These are phyloP conservation scores for Vitis rotundifolia DNA, from an alignment of 164 flowering plant species.

Conservation along the genomic window DNA sequence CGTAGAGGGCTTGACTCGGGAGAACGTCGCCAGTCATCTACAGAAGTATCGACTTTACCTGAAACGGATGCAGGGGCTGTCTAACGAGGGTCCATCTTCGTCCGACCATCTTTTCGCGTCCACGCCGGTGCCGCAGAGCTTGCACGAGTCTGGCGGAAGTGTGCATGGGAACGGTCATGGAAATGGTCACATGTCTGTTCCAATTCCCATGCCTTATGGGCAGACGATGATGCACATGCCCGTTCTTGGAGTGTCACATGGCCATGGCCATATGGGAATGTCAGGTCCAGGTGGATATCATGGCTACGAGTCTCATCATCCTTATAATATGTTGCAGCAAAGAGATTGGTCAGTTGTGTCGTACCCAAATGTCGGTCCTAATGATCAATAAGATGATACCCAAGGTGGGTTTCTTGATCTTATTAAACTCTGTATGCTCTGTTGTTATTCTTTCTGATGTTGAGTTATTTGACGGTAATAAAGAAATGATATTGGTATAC, in stretches of 20 bases:
- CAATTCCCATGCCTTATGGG: constrained; percentile 42
- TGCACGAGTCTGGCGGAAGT: constrained; percentile 33
- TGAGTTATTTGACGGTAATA: neutral
- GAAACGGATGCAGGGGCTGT: constrained; percentile 83
- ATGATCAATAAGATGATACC: constrained; percentile 26
- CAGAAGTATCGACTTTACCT: constrained; percentile 90
- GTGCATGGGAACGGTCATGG: constrained; percentile 19
- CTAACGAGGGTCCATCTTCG: constrained; percentile 51
- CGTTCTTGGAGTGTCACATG: constrained; percentile 25
- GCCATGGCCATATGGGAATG: constrained; percentile 46
- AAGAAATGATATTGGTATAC: neutral
- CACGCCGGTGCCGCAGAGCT: constrained; percentile 58
- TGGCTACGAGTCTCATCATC: constrained; percentile 44
- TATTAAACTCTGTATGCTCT: no score
- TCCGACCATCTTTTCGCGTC: constrained; percentile 66
- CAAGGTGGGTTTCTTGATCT: neutral
- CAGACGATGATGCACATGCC: constrained; percentile 39
- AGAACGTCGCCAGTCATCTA: constrained; percentile 94
- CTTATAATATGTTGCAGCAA: constrained; percentile 44
- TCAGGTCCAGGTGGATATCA: constrained; percentile 20
- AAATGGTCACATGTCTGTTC: constrained; percentile 29
- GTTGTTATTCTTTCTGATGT: constrained; percentile 1
- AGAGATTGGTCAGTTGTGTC: constrained; percentile 47
- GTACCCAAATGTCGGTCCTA: constrained; percentile 32
- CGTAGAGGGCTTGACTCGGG: constrained; percentile 90